Percentiles rank a stretch among this genome's conserved stretches.
phyloP scores from a whole-genome alignment of 2,329 filamentous ascomycete genomes.

The Purpureocillium takamizusanense region DNA sequence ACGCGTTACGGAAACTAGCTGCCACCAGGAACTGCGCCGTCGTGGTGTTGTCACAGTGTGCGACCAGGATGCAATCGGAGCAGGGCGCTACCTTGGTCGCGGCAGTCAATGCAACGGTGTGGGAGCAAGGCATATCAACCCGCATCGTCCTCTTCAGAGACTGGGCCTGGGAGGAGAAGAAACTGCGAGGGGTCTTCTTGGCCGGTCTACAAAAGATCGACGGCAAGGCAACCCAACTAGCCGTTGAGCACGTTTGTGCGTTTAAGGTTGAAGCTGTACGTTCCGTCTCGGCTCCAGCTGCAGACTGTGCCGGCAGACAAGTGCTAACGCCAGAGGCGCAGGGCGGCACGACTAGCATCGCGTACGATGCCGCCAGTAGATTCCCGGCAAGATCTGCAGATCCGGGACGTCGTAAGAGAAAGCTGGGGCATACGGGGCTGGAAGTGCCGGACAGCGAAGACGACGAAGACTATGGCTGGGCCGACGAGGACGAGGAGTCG shows the following conservation, averaged over 20 bases:
- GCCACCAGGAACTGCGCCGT: conserved; percentile 64
- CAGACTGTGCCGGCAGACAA: not conserved
- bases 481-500: conserved; percentile 54
- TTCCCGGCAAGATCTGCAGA: conserved; percentile 24
- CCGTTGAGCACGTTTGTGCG: conserved; percentile 34
- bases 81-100: conserved; percentile 62
- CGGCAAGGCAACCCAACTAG: conserved; percentile 35
- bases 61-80: conserved; percentile 66
- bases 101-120: conserved; percentile 64
- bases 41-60: conserved; percentile 69
- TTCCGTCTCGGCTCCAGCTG: conserved; percentile 1
- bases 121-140: conserved; percentile 70
- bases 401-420: conserved; percentile 47
- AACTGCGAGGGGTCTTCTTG: conserved; percentile 43
- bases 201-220: conserved; percentile 58
- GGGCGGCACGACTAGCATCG: conserved; percentile 33
- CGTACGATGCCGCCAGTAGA: conserved; percentile 25
- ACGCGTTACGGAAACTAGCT: conserved; percentile 66
- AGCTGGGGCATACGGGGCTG: conserved; percentile 49
- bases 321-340: conserved; percentile 19
- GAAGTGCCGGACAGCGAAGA: conserved; percentile 55
- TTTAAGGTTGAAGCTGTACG: conserved; percentile 40
- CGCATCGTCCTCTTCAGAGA: conserved; percentile 74
- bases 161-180: conserved; percentile 46
- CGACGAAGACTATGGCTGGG: conserved; percentile 67